phyloP scores from a whole-genome alignment of 768 basidiomycete genomes.

The Termitomyces sp. region DNA sequence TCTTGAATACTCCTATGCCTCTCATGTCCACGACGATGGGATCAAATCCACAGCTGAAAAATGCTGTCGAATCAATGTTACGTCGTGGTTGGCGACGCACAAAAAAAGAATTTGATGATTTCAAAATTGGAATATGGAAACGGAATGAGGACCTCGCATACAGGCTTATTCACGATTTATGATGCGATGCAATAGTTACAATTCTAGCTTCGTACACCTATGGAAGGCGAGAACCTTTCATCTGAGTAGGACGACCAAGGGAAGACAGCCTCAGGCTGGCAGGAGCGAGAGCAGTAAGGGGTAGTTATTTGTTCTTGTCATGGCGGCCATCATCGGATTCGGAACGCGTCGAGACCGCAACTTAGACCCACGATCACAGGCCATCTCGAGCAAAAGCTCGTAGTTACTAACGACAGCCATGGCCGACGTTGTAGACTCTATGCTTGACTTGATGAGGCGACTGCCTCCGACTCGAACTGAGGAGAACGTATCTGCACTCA shows the following conservation, averaged over 20 bases:
- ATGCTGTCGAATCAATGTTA: slow-evolving; percentile 25
- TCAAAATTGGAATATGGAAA: slow-evolving; percentile 28
- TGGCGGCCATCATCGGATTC: neutral
- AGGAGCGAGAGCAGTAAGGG: too few species aligned
- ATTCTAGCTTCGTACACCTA: neutral
- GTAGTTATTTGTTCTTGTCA: neutral
- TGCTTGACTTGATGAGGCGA: slow-evolving; percentile 94
- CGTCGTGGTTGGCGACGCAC: slow-evolving; percentile 26
- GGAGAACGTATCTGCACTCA: slow-evolving; percentile 80
- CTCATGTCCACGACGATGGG: slow-evolving; percentile 11
- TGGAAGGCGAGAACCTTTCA: too few species aligned
- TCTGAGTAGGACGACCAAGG: too few species aligned
- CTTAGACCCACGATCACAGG: neutral
- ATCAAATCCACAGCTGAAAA: slow-evolving; percentile 13
- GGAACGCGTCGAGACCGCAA: neutral
- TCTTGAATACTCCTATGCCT: slow-evolving; percentile 12
- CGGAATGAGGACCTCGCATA: slow-evolving; percentile 26
- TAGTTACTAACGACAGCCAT: slow-evolving; percentile 30
- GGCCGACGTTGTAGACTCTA: slow-evolving; percentile 82
- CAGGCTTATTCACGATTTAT: slow-evolving; percentile 26
- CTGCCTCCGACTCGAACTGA: slow-evolving; percentile 90
- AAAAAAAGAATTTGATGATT: slow-evolving; percentile 19
- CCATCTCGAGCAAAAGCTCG: neutral
- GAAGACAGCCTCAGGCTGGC: too few species aligned
- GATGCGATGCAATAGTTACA: neutral